These are phyloP conservation scores for Barnettozyma botsteinii DNA, from an alignment of 805 yeast genomes.

Conservation along the genomic window DNA sequence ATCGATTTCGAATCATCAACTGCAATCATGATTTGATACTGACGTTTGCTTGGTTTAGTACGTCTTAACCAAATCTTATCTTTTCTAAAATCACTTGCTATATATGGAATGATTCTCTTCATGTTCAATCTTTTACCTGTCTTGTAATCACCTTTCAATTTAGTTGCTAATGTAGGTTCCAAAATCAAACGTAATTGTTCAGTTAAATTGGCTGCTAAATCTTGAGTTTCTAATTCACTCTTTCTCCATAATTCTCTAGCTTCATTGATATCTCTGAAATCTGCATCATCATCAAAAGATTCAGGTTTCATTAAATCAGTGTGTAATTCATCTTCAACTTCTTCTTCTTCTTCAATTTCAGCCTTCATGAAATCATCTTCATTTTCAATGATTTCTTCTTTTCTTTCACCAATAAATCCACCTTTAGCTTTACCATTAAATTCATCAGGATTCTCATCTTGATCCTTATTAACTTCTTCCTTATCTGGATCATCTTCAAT, in stretches of 20 bases:
- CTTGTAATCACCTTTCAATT: slow-evolving; percentile 90
- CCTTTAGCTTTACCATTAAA: slow-evolving; percentile 45
- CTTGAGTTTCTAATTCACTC: slow-evolving; percentile 82
- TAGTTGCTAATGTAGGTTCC: slow-evolving; percentile 96
- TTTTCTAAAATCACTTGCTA: slow-evolving; percentile 94
- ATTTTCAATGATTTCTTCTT: slow-evolving; percentile 22
- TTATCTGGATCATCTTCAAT: slow-evolving; percentile 21
- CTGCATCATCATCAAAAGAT: slow-evolving; percentile 21
- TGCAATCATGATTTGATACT: slow-evolving; percentile 95
- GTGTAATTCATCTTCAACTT: slow-evolving; percentile 25
- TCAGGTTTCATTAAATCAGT: slow-evolving; percentile 19
- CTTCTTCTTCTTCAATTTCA: slow-evolving; percentile 24
- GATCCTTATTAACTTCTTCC: slow-evolving; percentile 26
- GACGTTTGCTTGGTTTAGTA: slow-evolving; percentile 95
- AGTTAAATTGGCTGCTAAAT: slow-evolving; percentile 77
- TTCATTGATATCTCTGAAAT: slow-evolving; percentile 50
- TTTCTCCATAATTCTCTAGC: slow-evolving; percentile 77
- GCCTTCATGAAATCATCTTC: slow-evolving; percentile 31
- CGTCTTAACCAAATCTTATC: slow-evolving; percentile 98
- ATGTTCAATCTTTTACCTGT: slow-evolving; percentile 95
- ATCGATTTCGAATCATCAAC: slow-evolving; percentile 96
- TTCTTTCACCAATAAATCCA: slow-evolving; percentile 46
- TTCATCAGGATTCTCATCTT: slow-evolving; percentile 36
- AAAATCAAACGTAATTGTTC: slow-evolving; percentile 90
- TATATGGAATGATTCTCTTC: slow-evolving; percentile 96